Evolutionary conservation across 2,329 filamentous ascomycete species (phyloP).

Genomic region (Ophiocordyceps camponoti-rufipedis): DNA sequence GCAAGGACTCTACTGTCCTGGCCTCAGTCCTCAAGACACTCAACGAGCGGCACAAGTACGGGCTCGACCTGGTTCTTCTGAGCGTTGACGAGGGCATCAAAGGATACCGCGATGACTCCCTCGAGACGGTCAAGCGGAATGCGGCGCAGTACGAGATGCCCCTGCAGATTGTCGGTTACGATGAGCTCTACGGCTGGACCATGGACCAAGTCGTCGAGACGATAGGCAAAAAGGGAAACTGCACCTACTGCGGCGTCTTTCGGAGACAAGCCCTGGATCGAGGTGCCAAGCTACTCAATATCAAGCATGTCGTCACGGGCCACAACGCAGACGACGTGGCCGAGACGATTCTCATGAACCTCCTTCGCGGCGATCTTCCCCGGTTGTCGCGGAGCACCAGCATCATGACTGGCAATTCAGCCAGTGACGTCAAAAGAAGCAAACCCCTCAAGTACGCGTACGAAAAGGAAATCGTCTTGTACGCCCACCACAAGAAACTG

Average conservation of each 20-base stretch:
- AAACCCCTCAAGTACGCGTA: constrained; percentile 98
- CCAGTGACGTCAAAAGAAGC: constrained; percentile 82
- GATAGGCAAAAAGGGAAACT: constrained; percentile 95
- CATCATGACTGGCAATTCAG: constrained; percentile 62
- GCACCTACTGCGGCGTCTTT: constrained; percentile 97
- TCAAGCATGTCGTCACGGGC: constrained; percentile 87
- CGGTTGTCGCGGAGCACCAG: constrained; percentile 75
- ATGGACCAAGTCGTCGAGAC: constrained; percentile 98
- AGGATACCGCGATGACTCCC: constrained; percentile 85
- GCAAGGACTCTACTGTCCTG: constrained; percentile 92
- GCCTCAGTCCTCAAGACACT: constrained; percentile 88
- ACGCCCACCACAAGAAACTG: constrained; percentile 89
- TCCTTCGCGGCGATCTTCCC: constrained; percentile 77
- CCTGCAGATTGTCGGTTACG: constrained; percentile 81
- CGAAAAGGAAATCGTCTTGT: constrained; percentile 96
- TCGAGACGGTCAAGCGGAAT: constrained; percentile 94
- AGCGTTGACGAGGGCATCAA: constrained; percentile 96
- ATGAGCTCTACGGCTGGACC: constrained; percentile 91
- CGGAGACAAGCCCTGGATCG: constrained; percentile 83
- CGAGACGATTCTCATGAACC: constrained; percentile 95
- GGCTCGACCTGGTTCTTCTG: constrained; percentile 66
- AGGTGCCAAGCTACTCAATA: constrained; percentile 70
- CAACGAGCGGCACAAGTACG: constrained; percentile 78
- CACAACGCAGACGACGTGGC: constrained; percentile 97
- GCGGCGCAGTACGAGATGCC: constrained; percentile 81